These are phyloP conservation scores for Pleurotus giganteus DNA, from an alignment of 768 basidiomycete genomes.

Conservation along the genomic window DNA sequence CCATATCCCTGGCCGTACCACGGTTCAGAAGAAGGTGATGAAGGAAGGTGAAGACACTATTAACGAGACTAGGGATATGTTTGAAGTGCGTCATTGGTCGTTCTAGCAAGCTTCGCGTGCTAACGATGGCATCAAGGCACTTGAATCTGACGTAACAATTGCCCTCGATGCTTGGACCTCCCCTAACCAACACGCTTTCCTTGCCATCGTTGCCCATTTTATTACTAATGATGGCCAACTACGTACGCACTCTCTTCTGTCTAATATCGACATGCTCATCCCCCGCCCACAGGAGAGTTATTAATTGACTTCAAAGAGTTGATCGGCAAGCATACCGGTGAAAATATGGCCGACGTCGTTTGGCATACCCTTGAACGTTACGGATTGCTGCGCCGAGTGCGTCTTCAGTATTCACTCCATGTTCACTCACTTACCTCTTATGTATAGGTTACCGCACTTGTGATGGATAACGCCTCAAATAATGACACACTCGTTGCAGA, in stretches of 20 bases:
- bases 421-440: no score
- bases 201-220: slow-evolving; percentile 23
- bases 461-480: slow-evolving; percentile 35
- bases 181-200: slow-evolving; percentile 21
- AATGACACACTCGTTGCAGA: slow-evolving; percentile 30
- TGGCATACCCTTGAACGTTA: slow-evolving; percentile 28
- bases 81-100: slow-evolving; percentile 10
- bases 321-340: slow-evolving; percentile 29
- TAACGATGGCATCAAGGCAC: slow-evolving; percentile 14
- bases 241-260: slow-evolving; percentile 9
- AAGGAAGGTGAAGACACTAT: slow-evolving; percentile 15
- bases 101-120: background rate
- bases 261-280: background rate
- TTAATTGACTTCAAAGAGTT: slow-evolving; percentile 36
- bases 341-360: slow-evolving; percentile 32
- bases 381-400: slow-evolving; percentile 14
- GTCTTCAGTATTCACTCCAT: background rate
- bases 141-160: slow-evolving; percentile 15
- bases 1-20: slow-evolving; percentile 9
- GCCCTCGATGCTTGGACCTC: slow-evolving; percentile 26
- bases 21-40: slow-evolving; percentile 16
- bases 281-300: slow-evolving; percentile 31
- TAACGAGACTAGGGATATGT: slow-evolving; percentile 12
- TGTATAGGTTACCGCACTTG: slow-evolving; percentile 28
- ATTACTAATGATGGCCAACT: slow-evolving; percentile 19